Percentiles rank a stretch among this genome's conserved stretches.
These are phyloP conservation scores for Colletotrichum plurivorum DNA, from an alignment of 2,329 filamentous ascomycete genomes.

Conservation along the genomic window DNA sequence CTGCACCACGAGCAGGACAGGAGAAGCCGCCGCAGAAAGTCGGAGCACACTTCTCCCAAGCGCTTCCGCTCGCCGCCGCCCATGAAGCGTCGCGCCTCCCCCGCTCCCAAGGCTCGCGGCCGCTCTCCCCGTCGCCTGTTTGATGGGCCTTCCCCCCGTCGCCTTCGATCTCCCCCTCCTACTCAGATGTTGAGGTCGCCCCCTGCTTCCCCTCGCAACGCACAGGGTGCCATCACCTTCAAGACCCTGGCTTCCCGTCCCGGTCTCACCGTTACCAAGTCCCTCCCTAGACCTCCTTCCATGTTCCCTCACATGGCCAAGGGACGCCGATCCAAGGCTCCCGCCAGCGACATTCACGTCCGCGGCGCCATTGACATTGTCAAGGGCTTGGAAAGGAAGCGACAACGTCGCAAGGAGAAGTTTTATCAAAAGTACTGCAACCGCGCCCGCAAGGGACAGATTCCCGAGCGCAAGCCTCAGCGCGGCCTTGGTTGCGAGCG, in stretches of 20 bases:
- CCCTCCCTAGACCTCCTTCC: conserved; percentile 84
- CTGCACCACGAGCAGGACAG: conserved; percentile 71
- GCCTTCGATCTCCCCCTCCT: conserved; percentile 79
- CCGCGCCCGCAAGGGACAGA: conserved; percentile 79
- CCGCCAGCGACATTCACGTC: conserved; percentile 72
- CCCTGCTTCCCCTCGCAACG: conserved; percentile 58
- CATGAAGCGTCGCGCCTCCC: conserved; percentile 64
- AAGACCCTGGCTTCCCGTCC: conserved; percentile 71
- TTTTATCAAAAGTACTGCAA: conserved; percentile 91
- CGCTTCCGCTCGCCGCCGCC: conserved; percentile 63
- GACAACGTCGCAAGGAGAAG: conserved; percentile 93
- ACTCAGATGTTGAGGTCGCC: conserved; percentile 65
- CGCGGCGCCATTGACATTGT: conserved; percentile 98
- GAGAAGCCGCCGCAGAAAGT: conserved; percentile 64
- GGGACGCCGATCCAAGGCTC: conserved; percentile 52
- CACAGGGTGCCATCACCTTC: conserved; percentile 57
- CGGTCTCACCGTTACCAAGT: conserved; percentile 83
- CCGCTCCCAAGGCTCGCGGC: conserved; percentile 57
- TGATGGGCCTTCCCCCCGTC: conserved; percentile 78
- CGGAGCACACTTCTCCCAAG: conserved; percentile 61
- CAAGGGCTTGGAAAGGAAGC: conserved; percentile 94
- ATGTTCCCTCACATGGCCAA: conserved; percentile 72
- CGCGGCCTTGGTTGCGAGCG: conserved; percentile 92
- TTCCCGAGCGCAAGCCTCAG: conserved; percentile 74
- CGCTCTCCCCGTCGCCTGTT: conserved; percentile 73